phyloP scores from a whole-genome alignment of 345 rosid genomes.

The Salix purpurea region DNA sequence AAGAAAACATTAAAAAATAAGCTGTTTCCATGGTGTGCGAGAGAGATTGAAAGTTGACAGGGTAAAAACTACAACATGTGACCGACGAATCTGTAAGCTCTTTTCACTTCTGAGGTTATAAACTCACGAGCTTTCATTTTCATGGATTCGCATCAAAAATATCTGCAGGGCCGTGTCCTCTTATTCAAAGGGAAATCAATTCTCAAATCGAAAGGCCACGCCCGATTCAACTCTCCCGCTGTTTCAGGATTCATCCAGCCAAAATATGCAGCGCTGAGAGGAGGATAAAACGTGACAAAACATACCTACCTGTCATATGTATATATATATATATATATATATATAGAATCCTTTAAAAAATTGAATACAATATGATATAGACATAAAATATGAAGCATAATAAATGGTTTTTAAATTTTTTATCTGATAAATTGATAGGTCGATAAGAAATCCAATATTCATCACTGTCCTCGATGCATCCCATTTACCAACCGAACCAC shows the following conservation, averaged over 20 bases:
- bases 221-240: neutral
- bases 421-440: too few species aligned
- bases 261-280: too few species aligned
- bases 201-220: constrained; percentile 1
- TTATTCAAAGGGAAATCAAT: neutral
- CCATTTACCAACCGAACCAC: too few species aligned
- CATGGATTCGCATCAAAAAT: constrained; percentile 2
- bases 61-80: constrained; percentile 1
- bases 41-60: neutral
- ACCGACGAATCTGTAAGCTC: constrained; percentile 1
- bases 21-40: constrained; percentile 4
- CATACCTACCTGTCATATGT: too few species aligned
- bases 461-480: too few species aligned
- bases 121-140: constrained; percentile 24
- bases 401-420: too few species aligned
- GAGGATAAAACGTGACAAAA: neutral
- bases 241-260: neutral
- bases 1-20: neutral
- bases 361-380: too few species aligned
- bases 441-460: too few species aligned
- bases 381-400: too few species aligned
- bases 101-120: constrained; percentile 25
- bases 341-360: too few species aligned
- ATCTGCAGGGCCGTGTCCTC: neutral
- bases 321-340: too few species aligned